Evolutionary conservation across 1,139 yeast species (phyloP).

Genomic region (Nematodospora anomalae): DNA sequence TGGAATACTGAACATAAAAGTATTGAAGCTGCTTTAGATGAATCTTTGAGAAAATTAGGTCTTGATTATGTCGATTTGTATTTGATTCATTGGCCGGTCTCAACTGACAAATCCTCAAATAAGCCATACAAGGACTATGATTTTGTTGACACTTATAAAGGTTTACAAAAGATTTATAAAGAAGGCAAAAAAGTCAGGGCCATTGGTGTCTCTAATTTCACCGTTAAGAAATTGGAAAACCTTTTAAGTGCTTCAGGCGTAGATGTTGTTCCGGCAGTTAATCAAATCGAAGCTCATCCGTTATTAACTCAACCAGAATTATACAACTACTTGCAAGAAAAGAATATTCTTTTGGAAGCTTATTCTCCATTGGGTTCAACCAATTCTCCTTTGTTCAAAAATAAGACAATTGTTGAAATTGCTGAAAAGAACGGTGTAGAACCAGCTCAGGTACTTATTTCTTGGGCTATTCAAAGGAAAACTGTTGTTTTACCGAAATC

Average conservation of each 20-base stretch:
- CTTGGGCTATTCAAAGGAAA: slow-evolving; percentile 56
- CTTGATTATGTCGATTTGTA: slow-evolving; percentile 82
- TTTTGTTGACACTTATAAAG: slow-evolving; percentile 67
- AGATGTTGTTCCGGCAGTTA: slow-evolving; percentile 46
- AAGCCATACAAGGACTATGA: slow-evolving; percentile 45
- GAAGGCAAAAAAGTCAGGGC: slow-evolving; percentile 56
- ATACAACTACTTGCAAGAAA: slow-evolving; percentile 39
- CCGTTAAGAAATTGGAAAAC: slow-evolving; percentile 44
- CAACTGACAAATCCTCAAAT: slow-evolving; percentile 36
- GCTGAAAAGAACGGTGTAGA: slow-evolving; percentile 46
- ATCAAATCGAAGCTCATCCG: slow-evolving; percentile 64
- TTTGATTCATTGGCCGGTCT: slow-evolving; percentile 86
- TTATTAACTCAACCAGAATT: slow-evolving; percentile 54
- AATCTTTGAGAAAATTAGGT: slow-evolving; percentile 64
- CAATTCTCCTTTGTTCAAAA: slow-evolving; percentile 53
- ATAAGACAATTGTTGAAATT: slow-evolving; percentile 39
- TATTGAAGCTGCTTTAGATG: slow-evolving; percentile 58
- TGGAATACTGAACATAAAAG: slow-evolving; percentile 68
- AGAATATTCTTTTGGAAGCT: slow-evolving; percentile 52
- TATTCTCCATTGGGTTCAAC: slow-evolving; percentile 61
- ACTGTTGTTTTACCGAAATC: slow-evolving; percentile 59
- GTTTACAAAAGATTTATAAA: slow-evolving; percentile 59
- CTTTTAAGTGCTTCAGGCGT: slow-evolving; percentile 48
- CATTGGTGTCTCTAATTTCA: slow-evolving; percentile 64
- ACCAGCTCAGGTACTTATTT: slow-evolving; percentile 48